Evolutionary conservation across 495 filamentous ascomycete species (phyloP).

Genomic region (Penicillium turbatum): DNA sequence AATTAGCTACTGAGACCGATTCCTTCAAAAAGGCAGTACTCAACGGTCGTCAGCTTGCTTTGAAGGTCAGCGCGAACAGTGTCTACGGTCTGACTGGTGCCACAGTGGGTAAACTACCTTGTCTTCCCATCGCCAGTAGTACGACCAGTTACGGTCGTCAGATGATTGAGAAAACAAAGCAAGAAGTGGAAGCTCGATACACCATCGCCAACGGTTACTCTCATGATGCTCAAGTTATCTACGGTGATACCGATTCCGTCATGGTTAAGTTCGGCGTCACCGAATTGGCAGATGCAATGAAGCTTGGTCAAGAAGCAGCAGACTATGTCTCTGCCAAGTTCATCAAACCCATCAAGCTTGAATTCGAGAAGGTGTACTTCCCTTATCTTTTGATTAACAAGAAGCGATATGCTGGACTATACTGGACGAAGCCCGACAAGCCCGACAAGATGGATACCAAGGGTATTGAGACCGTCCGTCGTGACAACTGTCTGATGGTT

Average conservation of each 20-base stretch:
- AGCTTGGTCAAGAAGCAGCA: slow-evolving; percentile 86
- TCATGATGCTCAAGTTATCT: slow-evolving; percentile 93
- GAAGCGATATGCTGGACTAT: slow-evolving; percentile 95
- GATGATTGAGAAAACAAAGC: slow-evolving; percentile 97
- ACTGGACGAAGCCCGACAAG: slow-evolving; percentile 93
- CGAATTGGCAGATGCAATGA: slow-evolving; percentile 84
- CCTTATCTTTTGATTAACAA: slow-evolving; percentile 99
- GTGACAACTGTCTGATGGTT: slow-evolving; percentile 94
- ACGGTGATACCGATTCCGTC: slow-evolving; percentile 98
- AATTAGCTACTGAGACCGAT: slow-evolving; percentile 86
- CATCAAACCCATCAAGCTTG: slow-evolving; percentile 92
- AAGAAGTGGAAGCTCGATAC: slow-evolving; percentile 84
- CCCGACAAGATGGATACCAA: slow-evolving; percentile 99
- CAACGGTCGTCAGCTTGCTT: slow-evolving; percentile 92
- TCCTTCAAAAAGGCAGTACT: slow-evolving; percentile 96
- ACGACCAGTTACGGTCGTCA: slow-evolving; percentile 93
- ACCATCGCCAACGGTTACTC: slow-evolving; percentile 90
- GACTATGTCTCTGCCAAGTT: slow-evolving; percentile 86
- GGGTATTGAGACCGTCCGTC: slow-evolving; percentile 94
- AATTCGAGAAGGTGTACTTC: slow-evolving; percentile 99
- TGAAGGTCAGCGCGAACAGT: slow-evolving; percentile 97
- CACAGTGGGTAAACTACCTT: slow-evolving; percentile 92
- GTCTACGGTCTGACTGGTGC: slow-evolving; percentile 98
- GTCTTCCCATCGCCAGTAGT: slow-evolving; percentile 90
- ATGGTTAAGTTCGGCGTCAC: slow-evolving; percentile 98